Conservation (phyloP, 257 asterid genomes). For the Gynochthodes officinalis region DNA sequence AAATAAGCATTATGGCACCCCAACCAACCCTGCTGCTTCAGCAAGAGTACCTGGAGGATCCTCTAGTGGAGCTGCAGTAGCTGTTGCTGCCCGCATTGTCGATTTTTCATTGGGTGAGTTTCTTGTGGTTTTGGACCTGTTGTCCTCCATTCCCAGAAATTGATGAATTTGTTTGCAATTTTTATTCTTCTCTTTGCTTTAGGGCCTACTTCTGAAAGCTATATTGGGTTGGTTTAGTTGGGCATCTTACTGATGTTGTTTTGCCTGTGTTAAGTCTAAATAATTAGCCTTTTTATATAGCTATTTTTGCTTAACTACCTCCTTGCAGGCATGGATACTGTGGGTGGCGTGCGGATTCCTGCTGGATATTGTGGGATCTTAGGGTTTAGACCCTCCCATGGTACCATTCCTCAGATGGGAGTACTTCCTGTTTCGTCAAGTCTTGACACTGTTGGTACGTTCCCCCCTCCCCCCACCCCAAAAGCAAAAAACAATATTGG, state of each 20-base stretch:
- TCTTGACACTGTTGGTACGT: slow-evolving; percentile 94
- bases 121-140: slow-evolving; percentile 2
- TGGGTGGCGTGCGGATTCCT: slow-evolving; percentile 94
- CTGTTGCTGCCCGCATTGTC: slow-evolving; percentile 82
- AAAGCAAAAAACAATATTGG: too few species aligned
- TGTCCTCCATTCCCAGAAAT: slow-evolving; percentile 6
- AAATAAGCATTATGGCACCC: slow-evolving; percentile 76
- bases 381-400: slow-evolving; percentile 91
- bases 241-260: background rate
- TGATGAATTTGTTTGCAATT: background rate
- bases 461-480: too few species aligned
- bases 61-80: slow-evolving; percentile 98
- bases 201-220: background rate
- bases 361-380: slow-evolving; percentile 89
- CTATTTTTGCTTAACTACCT: slow-evolving; percentile 21
- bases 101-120: slow-evolving; percentile 92
- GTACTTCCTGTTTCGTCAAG: slow-evolving; percentile 76
- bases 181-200: background rate
- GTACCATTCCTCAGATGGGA: slow-evolving; percentile 69
- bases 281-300: background rate
- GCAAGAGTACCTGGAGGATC: slow-evolving; percentile 89
- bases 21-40: slow-evolving; percentile 88
- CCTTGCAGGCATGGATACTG: slow-evolving; percentile 79
- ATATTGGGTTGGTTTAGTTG: background rate
- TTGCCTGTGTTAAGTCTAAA: background rate